Base-by-base conservation (phyloP, 805 yeast genomes). In the Ogataea wickerhamii region DNA sequence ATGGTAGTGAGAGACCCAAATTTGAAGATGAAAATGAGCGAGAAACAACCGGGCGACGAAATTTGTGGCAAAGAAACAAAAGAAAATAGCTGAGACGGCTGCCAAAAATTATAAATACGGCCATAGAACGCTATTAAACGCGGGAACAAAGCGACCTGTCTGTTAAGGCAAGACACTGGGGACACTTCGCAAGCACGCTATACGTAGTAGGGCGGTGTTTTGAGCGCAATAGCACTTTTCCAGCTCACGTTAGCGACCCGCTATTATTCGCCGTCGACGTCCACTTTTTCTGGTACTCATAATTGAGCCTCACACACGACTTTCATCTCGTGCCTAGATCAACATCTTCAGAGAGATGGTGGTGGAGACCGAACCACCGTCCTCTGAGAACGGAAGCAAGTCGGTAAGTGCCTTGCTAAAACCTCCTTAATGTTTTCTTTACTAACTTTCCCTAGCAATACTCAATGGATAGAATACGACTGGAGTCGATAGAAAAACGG, bases 401-500 rank as follows among this genome's bases (percentile, higher is more conserved):
- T n/a, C n/a, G n/a, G n/a, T n/a, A n/a, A n/a, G n/a, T n/a, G n/a
- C n/a, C n/a, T n/a, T n/a, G 12, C 12, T 8, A 22, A 22, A 22
- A 8, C 12, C 25, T 8, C 25, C 12, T 22, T 22, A 22, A 8
- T 22, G 8, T 12, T 22, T 8, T 12, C 12, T 22, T 22, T 22
- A 22, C 25, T 22, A 22, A 22, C 25, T 22, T 8, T 22, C 25
- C 8, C 25, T 13, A 32, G 35, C 36, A 43, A 27, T 45, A 45
- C 18, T 57, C 63, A 24, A 59, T 66, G 66, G 71, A 67, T 34
- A 49, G 66, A 41, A 61, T 70, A 37, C 70, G 76, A 19, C 51
- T 62, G 24, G 77, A 71, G 36, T 63, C 72, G 18, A 63, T 72
- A 24, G 76, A 70, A 35, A 61, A 63, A 45, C 61, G 75, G 39